Evolutionary conservation across 352 stramenopile species (phyloP), one percentile per base, ranked within the genome.

Genomic region (Phytophthora cajani): DNA sequence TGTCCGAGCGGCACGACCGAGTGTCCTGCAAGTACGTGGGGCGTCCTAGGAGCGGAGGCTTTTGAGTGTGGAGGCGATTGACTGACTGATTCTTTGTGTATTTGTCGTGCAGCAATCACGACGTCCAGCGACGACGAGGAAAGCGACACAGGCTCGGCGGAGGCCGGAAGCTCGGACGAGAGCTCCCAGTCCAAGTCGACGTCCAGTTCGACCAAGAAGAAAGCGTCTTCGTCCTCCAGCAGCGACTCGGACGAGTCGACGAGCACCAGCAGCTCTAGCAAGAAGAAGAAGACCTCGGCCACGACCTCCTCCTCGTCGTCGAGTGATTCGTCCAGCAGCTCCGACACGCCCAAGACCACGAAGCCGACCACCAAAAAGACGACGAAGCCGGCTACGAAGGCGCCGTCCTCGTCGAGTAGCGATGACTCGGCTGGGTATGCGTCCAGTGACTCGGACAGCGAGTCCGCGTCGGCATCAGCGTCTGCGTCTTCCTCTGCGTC

Each of bases 1-100:
- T 90, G 82, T 60, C 78, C 79, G 2, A 62, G 57, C 12, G 64
- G 64, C 51, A 83, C 80, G 14, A 81, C 71, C 52, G 57, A 80
- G 52, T 88, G 82, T 62, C 57, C 67, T 62, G 62, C 70, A 40
- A 76, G 77, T 78, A 78, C 52, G 74, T 80, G 49, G 0, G 16
- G 8, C 32, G 8, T 36, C 32, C 1, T 36, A 8, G 32, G 12
- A 46, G 3, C 8, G 11, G 50, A n/a, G 44, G 16, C 1, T 40
- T 47, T 19, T 7, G 10, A 23, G 44, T 42, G 36, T 42, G 5
- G 21, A 42, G 21, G 11, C 27, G 42, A 21, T 36, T 27, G 42
- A 17, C 32, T 25, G 25, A 46, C 58, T 69, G 19, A 72, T 2
- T 27, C 23, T 27, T 17, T 40, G 6, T 50, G 2, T 59, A 21